Evolutionary conservation across 768 basidiomycete species (phyloP).

Genomic region (Podaxis sp.): DNA sequence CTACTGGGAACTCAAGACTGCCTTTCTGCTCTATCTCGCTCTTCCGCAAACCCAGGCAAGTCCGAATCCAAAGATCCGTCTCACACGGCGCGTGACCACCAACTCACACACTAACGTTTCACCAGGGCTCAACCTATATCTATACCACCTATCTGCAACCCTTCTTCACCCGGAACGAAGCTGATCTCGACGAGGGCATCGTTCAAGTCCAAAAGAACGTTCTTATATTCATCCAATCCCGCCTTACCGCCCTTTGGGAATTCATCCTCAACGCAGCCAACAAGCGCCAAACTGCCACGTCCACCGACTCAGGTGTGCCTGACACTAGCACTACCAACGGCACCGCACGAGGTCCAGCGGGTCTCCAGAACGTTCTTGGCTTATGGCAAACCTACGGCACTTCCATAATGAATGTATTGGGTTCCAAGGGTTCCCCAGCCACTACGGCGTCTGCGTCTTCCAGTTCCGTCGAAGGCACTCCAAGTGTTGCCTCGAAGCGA

Average conservation of each 20-base stretch:
- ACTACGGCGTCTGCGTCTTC: slow-evolving; percentile 13
- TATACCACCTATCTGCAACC: slow-evolving; percentile 63
- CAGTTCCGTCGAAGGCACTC: slow-evolving; percentile 9
- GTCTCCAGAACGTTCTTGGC: slow-evolving; percentile 17
- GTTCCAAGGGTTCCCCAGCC: slow-evolving; percentile 6
- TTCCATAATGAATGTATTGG: slow-evolving; percentile 28
- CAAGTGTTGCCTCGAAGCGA: slow-evolving; percentile 2
- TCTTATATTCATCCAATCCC: slow-evolving; percentile 55
- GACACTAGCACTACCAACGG: not conserved
- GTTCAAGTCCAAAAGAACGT: slow-evolving; percentile 51
- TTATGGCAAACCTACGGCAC: slow-evolving; percentile 45
- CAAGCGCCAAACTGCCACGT: slow-evolving; percentile 29
- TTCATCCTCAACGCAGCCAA: slow-evolving; percentile 43
- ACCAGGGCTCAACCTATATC: slow-evolving; percentile 66
- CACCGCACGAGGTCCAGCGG: not conserved
- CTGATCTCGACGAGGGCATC: slow-evolving; percentile 59
- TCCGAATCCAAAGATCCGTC: slow-evolving; percentile 8
- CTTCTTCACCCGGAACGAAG: slow-evolving; percentile 58
- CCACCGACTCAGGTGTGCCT: not conserved
- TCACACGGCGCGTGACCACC: not conserved
- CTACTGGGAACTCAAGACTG: slow-evolving; percentile 73
- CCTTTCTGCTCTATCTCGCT: slow-evolving; percentile 65
- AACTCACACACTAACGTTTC: slow-evolving; percentile 14
- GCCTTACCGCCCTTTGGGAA: slow-evolving; percentile 49
- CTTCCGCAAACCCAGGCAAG: slow-evolving; percentile 69